Evolutionary conservation across 495 filamentous ascomycete species (phyloP), one percentile per base, ranked within the genome.

Genomic region (Massariosphaeria phaeospora): DNA sequence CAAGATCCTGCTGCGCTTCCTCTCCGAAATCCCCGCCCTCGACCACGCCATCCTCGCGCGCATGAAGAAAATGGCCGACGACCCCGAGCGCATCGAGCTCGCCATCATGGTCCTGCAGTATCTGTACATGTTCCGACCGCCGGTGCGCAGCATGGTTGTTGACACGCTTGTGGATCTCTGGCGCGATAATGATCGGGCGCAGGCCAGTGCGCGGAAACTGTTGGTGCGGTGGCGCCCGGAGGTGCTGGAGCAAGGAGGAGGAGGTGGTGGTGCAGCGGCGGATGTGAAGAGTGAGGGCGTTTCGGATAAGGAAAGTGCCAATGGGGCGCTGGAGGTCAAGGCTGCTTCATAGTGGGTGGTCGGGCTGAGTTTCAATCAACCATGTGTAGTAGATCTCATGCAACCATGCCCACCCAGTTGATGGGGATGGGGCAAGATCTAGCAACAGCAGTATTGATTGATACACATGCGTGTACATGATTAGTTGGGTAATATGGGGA

Each of bases 21-120:
- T 99, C 10, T 88, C 88, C 27, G 94, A 99, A 68, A 83, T 97
- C 41, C 94, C 93, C 0, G 84, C 85, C 30, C 73, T 99, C 25
- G 85, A 79, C 20, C 63, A 73, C 18, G 72, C 78, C 10, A 76
- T 96, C 53, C 76, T 95, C 12, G 75, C 82, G 25, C 76, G 85
- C 47, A 79, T 96, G 36, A 86, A 88, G 68, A 79, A 78, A 44
- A 75, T 99, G 17, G 95, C 93, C 30, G 79, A 81, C 64, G 91
- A 99, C 72, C 93, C 93, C 2, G 90, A 91, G 66, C 80, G 85
- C 47, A 79, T 86, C 25, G 75, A 74, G 48, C 67, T 88, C 25
- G 78, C 79, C 18, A 75, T 62, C 64, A 51, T 47, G 10, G 35
- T 39, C 6, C 54, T 38, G 39, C 83, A 82, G 61, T 96, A 96